Evolutionary conservation across 352 stramenopile species (phyloP).

Genomic region (Pythium monospermum): DNA sequence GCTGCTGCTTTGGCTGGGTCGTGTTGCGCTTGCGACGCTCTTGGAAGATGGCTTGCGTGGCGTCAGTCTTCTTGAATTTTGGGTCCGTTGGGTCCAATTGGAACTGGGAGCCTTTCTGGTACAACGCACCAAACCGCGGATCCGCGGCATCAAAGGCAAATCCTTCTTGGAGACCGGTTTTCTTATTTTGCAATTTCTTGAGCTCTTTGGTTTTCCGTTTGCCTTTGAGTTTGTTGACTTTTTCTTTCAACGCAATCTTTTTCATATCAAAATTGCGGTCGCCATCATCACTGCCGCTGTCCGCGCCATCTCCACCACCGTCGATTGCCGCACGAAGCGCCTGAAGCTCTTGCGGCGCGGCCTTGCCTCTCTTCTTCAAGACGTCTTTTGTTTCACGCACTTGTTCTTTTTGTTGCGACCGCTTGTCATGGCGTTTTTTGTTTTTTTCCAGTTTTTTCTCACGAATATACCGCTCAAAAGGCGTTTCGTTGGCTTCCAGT

Average conservation of each 20-base stretch:
- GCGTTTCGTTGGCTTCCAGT: slow-evolving; percentile 71
- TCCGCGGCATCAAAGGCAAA: slow-evolving; percentile 76
- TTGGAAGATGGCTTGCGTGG: slow-evolving; percentile 73
- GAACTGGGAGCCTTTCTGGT: slow-evolving; percentile 72
- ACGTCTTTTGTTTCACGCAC: slow-evolving; percentile 60
- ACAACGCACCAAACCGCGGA: slow-evolving; percentile 69
- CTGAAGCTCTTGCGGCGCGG: slow-evolving; percentile 35
- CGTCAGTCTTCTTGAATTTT: slow-evolving; percentile 81
- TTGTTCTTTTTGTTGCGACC: slow-evolving; percentile 48
- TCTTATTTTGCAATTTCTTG: slow-evolving; percentile 53
- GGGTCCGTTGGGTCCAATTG: slow-evolving; percentile 80
- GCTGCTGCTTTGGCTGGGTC: too few relatives aligned
- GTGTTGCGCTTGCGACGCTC: slow-evolving; percentile 57
- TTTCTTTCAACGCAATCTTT: slow-evolving; percentile 66
- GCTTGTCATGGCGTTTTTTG: slow-evolving; percentile 77
- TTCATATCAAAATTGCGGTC: slow-evolving; percentile 87
- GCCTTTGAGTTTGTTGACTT: slow-evolving; percentile 68
- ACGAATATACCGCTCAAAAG: slow-evolving; percentile 76
- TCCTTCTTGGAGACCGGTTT: slow-evolving; percentile 59
- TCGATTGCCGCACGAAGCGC: slow-evolving; percentile 57
- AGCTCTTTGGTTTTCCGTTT: slow-evolving; percentile 77
- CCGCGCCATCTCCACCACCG: slow-evolving; percentile 29
- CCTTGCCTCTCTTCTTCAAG: slow-evolving; percentile 56
- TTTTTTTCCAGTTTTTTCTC: slow-evolving; percentile 88
- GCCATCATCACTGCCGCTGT: slow-evolving; percentile 31